Base-by-base conservation (phyloP, 495 filamentous ascomycete species). In the Amphirosellinia nigrospora region DNA sequence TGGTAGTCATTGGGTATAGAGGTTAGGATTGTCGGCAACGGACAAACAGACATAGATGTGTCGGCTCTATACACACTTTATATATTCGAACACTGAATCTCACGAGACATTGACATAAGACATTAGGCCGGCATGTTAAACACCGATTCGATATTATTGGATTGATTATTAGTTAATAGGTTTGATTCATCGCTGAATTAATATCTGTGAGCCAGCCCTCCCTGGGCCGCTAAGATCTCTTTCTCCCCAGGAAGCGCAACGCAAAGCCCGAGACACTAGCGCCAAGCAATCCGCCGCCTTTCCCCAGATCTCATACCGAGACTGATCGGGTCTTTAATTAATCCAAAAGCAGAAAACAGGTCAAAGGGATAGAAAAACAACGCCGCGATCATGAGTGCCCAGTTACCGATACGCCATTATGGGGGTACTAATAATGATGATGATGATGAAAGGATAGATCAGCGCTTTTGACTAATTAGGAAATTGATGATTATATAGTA, bases 201-300 rank as follows among this genome's bases (percentile, higher is more conserved):
- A 53, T 53, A 4, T 52, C 48, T 52, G 9, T 52, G 23, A 52
- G 48, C 23, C 3, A 52, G 26, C 23, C 50, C 26, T 53, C 50
- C 50, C 50, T 30, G 4, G n/a, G n/a, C n/a, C n/a, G 50, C 50
- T 5, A 30, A 53, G 50, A 13, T 15, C 28, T 9, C 1, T 52
- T 2, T 5, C 15, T 11, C 26, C 26, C 50, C 11, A 16, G 2
- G 11, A 53, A 53, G 5, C 7, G 15, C 26, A n/a, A n/a, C n/a
- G n/a, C 13, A 30, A 26, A 16, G 26, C 50, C 50, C 50, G 21
- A 53, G 50, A 53, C 50, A 53, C 15, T 30, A 53, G 13, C 50
- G 50, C 50, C 50, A 53, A 53, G 21, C 50, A 53, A 53, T 30
- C 4, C 50, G 23, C 50, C 50, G 50, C 50, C 50, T 53, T 53